Base-by-base conservation (phyloP, 352 stramenopile genomes). In the Elongisporangium prolatum region DNA sequence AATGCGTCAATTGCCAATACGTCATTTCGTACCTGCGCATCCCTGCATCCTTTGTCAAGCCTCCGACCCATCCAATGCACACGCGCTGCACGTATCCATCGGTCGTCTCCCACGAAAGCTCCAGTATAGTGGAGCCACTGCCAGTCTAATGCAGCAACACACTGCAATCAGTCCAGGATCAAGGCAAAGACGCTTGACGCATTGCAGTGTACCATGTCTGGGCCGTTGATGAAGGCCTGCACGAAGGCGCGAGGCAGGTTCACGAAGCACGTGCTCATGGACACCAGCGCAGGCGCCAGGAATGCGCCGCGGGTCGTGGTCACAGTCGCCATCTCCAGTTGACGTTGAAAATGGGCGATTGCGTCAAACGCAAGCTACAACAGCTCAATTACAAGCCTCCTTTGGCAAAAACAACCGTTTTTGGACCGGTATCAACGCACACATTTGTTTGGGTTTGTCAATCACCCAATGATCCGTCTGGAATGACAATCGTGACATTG, bases 11-110 rank as follows among this genome's bases (percentile, higher is more conserved):
- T 17, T 28, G 55, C n/a, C 21, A 52, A 40, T 21, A 11, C 44
- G 17, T 4, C 34, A 44, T 44, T 44, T 22, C 20, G 11, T 55
- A 90, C 80, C 74, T 87, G 65, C 76, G 72, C 55, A 87, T 49
- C 0, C 59, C 60, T 28, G 60, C 64, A 52, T 75, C 67, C 57
- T 82, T 84, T 21, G 84, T 69, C 51, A 89, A 50, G 0, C 77
- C 83, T 14, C 83, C 80, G 38, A 90, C 71, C 83, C 83, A 92
- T 5, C 71, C 83, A 21, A 86, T 71, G 52, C 79, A 88, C 16
- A 91, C 75, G 50, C 79, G 78, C 59, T 90, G 83, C 21, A 88
- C 77, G 51, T 92, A 89, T 57, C 83, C 83, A n/a, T 92, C 83
- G 16, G 84, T 54, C 8, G 83, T 88, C 65, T 90, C 80, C 83